Percentiles rank a stretch among this genome's conserved stretches.
These are phyloP conservation scores for Pittosporum tobira DNA, from an alignment of 129 eudicot genomes.

Conservation along the genomic window DNA sequence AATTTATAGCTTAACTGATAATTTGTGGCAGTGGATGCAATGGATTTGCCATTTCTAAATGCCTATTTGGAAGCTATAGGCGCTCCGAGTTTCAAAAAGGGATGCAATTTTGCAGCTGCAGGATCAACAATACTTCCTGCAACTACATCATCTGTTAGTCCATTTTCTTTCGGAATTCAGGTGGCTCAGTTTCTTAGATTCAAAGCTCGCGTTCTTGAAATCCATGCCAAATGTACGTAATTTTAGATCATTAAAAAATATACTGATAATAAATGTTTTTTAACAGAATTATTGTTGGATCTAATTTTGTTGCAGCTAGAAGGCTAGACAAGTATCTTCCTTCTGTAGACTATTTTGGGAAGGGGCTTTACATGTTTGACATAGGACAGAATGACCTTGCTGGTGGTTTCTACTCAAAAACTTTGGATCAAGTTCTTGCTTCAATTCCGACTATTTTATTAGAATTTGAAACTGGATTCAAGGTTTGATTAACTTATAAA, in stretches of 20 bases:
- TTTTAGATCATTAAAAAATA: no score
- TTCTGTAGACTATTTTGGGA: conserved; percentile 44
- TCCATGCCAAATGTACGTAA: conserved; percentile 39
- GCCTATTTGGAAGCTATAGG: conserved; percentile 75
- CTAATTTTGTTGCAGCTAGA: conserved; percentile 32
- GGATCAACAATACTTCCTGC: conserved; percentile 77
- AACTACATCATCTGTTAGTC: conserved; percentile 43
- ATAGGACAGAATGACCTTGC: conserved; percentile 90
- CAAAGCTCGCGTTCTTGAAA: conserved; percentile 51
- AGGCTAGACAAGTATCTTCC: conserved; percentile 68
- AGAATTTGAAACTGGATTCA: conserved; percentile 72
- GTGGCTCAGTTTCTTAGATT: conserved; percentile 81
- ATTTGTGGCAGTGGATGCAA: conserved; percentile 63
- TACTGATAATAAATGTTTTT: not conserved
- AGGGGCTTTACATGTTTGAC: conserved; percentile 86
- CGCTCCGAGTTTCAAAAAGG: conserved; percentile 57
- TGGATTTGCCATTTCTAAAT: conserved; percentile 75
- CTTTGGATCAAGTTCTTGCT: conserved; percentile 74
- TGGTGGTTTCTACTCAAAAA: conserved; percentile 67
- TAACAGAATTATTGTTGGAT: not conserved
- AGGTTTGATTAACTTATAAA: conserved; percentile 30
- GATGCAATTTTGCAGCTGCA: conserved; percentile 82
- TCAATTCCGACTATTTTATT: conserved; percentile 62
- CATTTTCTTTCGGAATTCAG: conserved; percentile 78
- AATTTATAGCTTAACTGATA: not conserved